Percentiles rank a stretch among this genome's conserved stretches.
These are phyloP conservation scores for Talaromyces marneffei DNA, from an alignment of 2,329 filamentous ascomycete species.

Conservation along the genomic window DNA sequence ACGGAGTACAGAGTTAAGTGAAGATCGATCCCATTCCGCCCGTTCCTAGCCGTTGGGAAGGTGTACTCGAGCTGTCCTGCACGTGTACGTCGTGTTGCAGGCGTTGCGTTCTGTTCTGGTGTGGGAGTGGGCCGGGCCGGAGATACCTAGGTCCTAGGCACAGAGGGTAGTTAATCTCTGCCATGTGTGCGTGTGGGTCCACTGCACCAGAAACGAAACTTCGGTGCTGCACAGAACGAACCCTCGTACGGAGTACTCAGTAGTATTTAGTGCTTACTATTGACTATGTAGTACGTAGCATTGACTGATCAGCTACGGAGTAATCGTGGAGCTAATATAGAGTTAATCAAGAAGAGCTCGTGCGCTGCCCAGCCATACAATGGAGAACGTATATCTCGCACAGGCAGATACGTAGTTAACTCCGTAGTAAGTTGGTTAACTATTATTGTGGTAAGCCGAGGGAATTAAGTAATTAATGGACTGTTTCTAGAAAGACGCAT, in stretches of 20 bases:
- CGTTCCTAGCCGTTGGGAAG: not conserved
- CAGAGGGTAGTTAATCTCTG: not conserved
- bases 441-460: too few relatives aligned
- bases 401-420: not conserved
- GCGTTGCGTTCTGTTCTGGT: not conserved
- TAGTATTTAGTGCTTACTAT: too few relatives aligned
- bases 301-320: too few relatives aligned
- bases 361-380: not conserved
- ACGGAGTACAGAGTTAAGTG: not conserved
- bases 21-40: not conserved
- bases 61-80: not conserved
- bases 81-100: not conserved
- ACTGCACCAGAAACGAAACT: too few relatives aligned
- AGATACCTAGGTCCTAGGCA: not conserved
- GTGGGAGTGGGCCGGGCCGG: not conserved
- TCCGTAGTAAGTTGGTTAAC: not conserved
- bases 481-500: not conserved
- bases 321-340: not conserved
- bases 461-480: too few relatives aligned
- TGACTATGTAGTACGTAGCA: too few relatives aligned
- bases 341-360: not conserved
- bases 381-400: too few relatives aligned
- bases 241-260: too few relatives aligned
- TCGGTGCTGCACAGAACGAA: too few relatives aligned
- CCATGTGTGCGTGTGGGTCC: slow-evolving; percentile 2